Conservation (phyloP, 2,329 filamentous ascomycete species). For the Helotiales sp. region DNA sequence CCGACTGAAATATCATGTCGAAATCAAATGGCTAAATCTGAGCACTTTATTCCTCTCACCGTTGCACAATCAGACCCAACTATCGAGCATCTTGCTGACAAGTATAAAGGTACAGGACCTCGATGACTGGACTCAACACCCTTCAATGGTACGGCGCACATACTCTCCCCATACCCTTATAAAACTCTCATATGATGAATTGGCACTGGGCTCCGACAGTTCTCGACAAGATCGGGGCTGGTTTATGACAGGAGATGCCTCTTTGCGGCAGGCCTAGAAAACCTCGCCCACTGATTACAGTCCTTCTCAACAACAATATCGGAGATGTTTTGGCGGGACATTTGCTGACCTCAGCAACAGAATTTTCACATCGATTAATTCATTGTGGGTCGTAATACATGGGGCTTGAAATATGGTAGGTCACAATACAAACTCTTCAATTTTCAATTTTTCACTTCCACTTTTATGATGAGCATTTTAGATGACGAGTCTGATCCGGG, state of each 20-base stretch:
- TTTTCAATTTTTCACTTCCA: slow-evolving; percentile 27
- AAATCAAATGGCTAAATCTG: slow-evolving; percentile 88
- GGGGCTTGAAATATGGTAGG: slow-evolving; percentile 24
- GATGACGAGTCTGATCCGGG: slow-evolving; percentile 83
- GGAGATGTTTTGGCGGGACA: background rate
- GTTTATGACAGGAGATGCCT: slow-evolving; percentile 83
- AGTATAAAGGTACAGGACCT: slow-evolving; percentile 14
- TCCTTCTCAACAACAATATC: slow-evolving; percentile 19
- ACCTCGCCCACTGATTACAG: slow-evolving; percentile 92
- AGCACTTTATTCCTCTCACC: slow-evolving; percentile 47
- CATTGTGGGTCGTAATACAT: background rate
- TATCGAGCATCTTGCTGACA: slow-evolving; percentile 25
- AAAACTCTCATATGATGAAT: slow-evolving; percentile 69
- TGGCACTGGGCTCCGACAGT: slow-evolving; percentile 96
- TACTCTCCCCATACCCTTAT: slow-evolving; percentile 10
- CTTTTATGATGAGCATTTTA: slow-evolving; percentile 57
- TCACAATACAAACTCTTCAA: slow-evolving; percentile 13
- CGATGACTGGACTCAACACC: background rate
- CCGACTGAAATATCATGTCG: slow-evolving; percentile 84
- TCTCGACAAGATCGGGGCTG: slow-evolving; percentile 38
- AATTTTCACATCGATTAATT: background rate
- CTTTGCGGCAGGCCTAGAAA: slow-evolving; percentile 99
- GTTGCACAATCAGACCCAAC: slow-evolving; percentile 3
- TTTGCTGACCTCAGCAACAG: slow-evolving; percentile 16
- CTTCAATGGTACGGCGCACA: slow-evolving; percentile 29